Evolutionary conservation across 441 rosid genomes (phyloP).

Genomic region (Populus hybrid): DNA sequence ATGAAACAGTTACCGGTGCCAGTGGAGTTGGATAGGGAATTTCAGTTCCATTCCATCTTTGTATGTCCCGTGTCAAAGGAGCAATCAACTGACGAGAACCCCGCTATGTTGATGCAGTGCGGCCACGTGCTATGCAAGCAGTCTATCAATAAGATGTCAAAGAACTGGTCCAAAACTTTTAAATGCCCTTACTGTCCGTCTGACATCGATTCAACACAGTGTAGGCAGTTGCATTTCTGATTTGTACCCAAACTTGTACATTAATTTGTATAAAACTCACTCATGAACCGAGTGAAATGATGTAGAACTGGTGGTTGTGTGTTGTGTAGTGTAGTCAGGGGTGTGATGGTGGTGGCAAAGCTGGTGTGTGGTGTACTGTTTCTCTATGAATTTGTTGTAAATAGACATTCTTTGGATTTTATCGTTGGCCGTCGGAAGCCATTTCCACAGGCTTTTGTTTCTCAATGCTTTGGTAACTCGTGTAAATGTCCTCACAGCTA

Average conservation of each 20-base stretch:
- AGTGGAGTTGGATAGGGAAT: slow-evolving; percentile 41
- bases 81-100: slow-evolving; percentile 46
- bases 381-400: slow-evolving; percentile 26
- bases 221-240: slow-evolving; percentile 40
- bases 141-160: slow-evolving; percentile 48
- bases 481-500: background rate
- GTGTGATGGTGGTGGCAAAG: slow-evolving; percentile 1
- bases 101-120: slow-evolving; percentile 48
- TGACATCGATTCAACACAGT: slow-evolving; percentile 30
- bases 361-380: slow-evolving; percentile 11
- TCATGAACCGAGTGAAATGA: background rate
- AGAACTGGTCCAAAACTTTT: slow-evolving; percentile 37
- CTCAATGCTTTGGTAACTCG: background rate
- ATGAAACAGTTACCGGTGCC: slow-evolving; percentile 44
- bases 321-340: slow-evolving; percentile 11
- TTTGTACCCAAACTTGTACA: background rate
- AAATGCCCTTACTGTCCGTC: slow-evolving; percentile 54
- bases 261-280: slow-evolving; percentile 1
- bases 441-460: background rate
- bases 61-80: slow-evolving; percentile 53
- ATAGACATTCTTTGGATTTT: slow-evolving; percentile 25
- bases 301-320: slow-evolving; percentile 20
- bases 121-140: slow-evolving; percentile 55
- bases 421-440: background rate
- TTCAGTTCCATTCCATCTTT: slow-evolving; percentile 52